Conservation (phyloP, 1,284 basidiomycete species). For the Inonotus hispidus region DNA sequence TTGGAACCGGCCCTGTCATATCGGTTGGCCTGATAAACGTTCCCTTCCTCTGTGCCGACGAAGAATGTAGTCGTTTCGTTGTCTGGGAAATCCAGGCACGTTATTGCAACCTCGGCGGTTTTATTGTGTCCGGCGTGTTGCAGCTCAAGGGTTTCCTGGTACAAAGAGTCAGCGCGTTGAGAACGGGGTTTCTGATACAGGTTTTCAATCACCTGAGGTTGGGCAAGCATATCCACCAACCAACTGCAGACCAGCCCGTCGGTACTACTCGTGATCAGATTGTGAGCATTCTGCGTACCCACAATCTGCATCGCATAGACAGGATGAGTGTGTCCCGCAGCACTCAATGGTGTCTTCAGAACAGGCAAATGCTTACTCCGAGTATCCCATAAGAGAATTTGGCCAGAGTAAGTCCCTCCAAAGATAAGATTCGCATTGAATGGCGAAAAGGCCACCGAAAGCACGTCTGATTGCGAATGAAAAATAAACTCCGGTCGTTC, state of each 20-base stretch:
- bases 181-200: constrained; percentile 3
- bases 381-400: constrained; percentile 99
- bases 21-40: constrained; percentile 91
- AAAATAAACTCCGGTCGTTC: constrained; percentile 98
- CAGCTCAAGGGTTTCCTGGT: constrained; percentile 91
- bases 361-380: constrained; percentile 93
- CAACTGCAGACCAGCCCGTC: constrained; percentile 97
- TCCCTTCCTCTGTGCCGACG: constrained; percentile 97
- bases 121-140: constrained; percentile 86
- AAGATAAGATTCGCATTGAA: constrained; percentile 97
- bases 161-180: constrained; percentile 77
- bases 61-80: constrained; percentile 95
- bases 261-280: constrained; percentile 91
- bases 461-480: constrained; percentile 95
- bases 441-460: constrained; percentile 94
- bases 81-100: constrained; percentile 87
- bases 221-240: constrained; percentile 97
- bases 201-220: constrained; percentile 71
- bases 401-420: constrained; percentile 97
- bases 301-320: constrained; percentile 98
- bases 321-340: constrained; percentile 95
- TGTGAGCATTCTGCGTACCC: constrained; percentile 97
- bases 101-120: constrained; percentile 94
- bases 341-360: constrained; percentile 92
- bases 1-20: constrained; percentile 96